A percentile compares a stretch with the other conserved stretches of the same genome.
Evolutionary conservation across 2,329 filamentous ascomycete genomes (phyloP).

Genomic region (Neonectria sp.): DNA sequence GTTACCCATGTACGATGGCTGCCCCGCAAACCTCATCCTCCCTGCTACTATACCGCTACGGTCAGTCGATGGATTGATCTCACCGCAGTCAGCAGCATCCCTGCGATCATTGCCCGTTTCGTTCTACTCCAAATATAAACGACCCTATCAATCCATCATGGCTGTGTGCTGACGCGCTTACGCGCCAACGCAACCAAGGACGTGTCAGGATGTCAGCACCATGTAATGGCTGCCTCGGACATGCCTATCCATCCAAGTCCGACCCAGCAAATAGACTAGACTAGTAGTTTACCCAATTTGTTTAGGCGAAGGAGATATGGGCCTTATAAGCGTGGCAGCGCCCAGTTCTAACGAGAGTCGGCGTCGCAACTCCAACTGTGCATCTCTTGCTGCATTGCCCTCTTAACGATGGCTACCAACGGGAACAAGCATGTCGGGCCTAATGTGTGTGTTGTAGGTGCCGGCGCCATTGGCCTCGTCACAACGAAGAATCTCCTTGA

Average conservation of each 20-base stretch:
- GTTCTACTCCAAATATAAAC: not conserved
- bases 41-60: not conserved
- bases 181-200: not conserved
- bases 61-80: not conserved
- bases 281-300: not conserved
- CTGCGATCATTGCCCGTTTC: not conserved
- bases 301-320: not conserved
- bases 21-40: not conserved
- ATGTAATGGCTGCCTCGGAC: not conserved
- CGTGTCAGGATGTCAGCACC: not conserved
- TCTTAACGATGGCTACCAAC: slow-evolving; percentile 31
- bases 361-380: too few relatives aligned
- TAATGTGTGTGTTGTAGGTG: slow-evolving; percentile 49
- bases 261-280: not conserved
- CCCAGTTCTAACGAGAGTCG: not conserved
- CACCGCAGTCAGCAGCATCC: not conserved
- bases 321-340: not conserved
- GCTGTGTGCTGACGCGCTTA: not conserved
- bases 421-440: slow-evolving; percentile 35
- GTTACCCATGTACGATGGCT: not conserved
- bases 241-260: not conserved
- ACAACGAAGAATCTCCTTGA: slow-evolving; percentile 60
- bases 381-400: not conserved
- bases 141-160: not conserved
- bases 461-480: slow-evolving; percentile 55